These are phyloP conservation scores for Fraxinus ornus DNA, from an alignment of 305 asterid species.

Conservation along the genomic window DNA sequence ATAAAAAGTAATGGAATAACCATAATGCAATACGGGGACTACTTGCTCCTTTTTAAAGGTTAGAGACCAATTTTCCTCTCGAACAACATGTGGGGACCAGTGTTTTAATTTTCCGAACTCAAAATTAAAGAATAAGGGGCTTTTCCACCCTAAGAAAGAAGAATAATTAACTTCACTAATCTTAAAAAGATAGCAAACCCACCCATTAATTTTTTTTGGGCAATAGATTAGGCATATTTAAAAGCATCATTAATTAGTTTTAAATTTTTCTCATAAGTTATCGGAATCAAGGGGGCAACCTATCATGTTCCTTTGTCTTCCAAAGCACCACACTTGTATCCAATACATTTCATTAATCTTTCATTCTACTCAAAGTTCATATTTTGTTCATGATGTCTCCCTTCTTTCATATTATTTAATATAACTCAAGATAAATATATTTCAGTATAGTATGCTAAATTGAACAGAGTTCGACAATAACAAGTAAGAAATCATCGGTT, in stretches of 20 bases:
- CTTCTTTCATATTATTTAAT: too few species aligned
- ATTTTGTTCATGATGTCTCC: not conserved
- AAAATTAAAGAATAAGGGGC: not conserved
- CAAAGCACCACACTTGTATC: constrained; percentile 9
- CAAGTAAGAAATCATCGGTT: not conserved
- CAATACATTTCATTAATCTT: not conserved
- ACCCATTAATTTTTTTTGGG: constrained; percentile 9
- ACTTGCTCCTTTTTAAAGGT: not conserved
- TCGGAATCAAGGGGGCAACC: constrained; percentile 53
- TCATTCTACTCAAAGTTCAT: not conserved
- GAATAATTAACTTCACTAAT: not conserved
- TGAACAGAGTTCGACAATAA: not conserved
- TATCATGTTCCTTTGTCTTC: constrained; percentile 29
- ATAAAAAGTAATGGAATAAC: not conserved
- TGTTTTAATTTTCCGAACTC: not conserved
- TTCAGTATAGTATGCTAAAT: not conserved
- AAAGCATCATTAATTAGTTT: not conserved
- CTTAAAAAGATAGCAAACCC: constrained; percentile 12
- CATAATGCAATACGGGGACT: not conserved
- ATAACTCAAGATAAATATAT: too few species aligned
- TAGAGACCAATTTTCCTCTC: not conserved
- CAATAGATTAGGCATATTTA: constrained; percentile 19
- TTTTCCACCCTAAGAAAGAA: constrained; percentile 2
- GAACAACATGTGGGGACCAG: not conserved
- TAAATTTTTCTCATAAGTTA: constrained; percentile 13